Evolutionary conservation across 1,139 yeast genomes (phyloP), one percentile per base, ranked within the genome.

Genomic region (Candida sojae): DNA sequence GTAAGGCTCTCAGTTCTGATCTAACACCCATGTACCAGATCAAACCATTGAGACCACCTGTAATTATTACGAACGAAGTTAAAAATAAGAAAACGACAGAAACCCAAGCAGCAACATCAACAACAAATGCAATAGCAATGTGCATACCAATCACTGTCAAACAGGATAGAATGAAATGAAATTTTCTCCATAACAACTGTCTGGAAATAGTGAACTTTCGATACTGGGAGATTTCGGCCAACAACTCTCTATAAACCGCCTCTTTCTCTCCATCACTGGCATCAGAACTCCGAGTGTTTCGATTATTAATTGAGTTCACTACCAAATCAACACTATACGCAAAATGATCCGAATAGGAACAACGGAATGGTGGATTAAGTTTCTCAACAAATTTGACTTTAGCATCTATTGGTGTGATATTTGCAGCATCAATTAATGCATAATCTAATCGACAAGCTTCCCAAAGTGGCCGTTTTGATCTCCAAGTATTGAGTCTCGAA

Each of bases 371-470:
- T 1, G 71, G 70, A 0, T 88, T 85, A 10, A 89, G 70, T 21
- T 64, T 61, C 43, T 89, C 96, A 0, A 90, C 84, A 61, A 92
- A 91, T 32, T 77, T 76, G 1, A 91, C 97, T 9, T 75, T 66
- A 0, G 95, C 91, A 21, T 73, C 75, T 0, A 77, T 55, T 0
- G 91, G 86, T 2, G 60, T 62, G 23, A 91, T 70, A 43, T 69
- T 70, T 0, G 65, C 58, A 1, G 80, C 66, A 60, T 89, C 96
- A 46, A 88, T 81, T 52, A 93, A 75, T 0, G 96, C 95, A 63
- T 93, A 93, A 62, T 95, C 99, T 47, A 93, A 73, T 43, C 99
- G 75, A 59, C 95, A 87, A 1, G 99, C 99, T 54, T 90, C 95
- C 53, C 80, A 76, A 0, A 79, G 77, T 25, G 77, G 67, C 44